A percentile compares a stretch with the other conserved stretches of the same genome.
phyloP scores from a whole-genome alignment of 768 basidiomycete genomes.

The Amanita phalloides region DNA sequence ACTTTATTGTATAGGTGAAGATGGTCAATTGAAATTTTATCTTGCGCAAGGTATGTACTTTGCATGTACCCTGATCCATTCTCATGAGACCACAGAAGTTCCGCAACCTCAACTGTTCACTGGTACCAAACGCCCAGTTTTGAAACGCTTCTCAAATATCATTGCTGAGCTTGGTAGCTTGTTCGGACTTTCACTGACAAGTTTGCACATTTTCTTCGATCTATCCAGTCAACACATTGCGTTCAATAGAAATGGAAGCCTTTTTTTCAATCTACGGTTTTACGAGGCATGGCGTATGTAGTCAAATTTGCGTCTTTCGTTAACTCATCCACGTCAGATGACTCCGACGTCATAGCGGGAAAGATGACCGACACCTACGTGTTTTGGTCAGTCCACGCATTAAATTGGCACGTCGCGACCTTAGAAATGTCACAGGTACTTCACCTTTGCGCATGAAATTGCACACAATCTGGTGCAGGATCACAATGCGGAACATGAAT shows the following conservation, averaged over 20 bases:
- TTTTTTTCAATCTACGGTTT: constrained; percentile 84
- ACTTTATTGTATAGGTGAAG: constrained; percentile 32
- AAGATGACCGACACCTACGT: constrained; percentile 54
- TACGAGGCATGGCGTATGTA: constrained; percentile 83
- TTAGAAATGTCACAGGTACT: constrained; percentile 48
- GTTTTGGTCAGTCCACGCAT: constrained; percentile 48
- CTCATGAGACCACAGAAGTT: constrained; percentile 36
- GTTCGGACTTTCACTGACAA: constrained; percentile 63
- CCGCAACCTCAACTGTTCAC: constrained; percentile 40
- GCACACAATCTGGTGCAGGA: constrained; percentile 83
- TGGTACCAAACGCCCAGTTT: constrained; percentile 36
- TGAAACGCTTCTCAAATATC: constrained; percentile 67
- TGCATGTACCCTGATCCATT: background rate
- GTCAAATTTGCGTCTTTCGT: background rate
- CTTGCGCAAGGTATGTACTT: constrained; percentile 42
- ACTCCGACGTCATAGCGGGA: constrained; percentile 49
- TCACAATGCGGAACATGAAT: constrained; percentile 90
- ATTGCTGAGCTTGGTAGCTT: constrained; percentile 55
- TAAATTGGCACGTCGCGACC: background rate
- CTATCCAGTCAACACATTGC: constrained; percentile 73
- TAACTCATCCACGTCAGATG: constrained; percentile 36
- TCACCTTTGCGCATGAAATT: constrained; percentile 87
- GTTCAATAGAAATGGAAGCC: constrained; percentile 82
- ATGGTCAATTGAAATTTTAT: constrained; percentile 54
- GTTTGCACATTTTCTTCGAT: constrained; percentile 86